Conservation (phyloP, 2,329 filamentous ascomycete species). For the Helicocarpus griseus region DNA sequence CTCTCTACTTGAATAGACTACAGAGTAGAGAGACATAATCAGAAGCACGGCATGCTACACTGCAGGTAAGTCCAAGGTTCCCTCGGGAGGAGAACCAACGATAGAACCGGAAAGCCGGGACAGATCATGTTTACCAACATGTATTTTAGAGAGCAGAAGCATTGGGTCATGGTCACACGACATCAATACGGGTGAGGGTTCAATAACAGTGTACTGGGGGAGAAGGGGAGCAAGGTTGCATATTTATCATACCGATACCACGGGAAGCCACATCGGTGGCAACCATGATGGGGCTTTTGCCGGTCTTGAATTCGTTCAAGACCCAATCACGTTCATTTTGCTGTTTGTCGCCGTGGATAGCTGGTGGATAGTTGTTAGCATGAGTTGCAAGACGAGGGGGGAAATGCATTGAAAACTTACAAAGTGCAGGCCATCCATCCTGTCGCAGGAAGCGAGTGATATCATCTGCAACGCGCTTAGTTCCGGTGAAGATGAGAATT, state of each 20-base stretch:
- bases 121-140: conserved; percentile 82
- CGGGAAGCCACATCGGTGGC: conserved; percentile 98
- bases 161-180: conserved; percentile 57
- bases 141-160: conserved; percentile 81
- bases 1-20: conserved; percentile 56
- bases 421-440: conserved; percentile 94
- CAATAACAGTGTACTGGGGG: conserved; percentile 23
- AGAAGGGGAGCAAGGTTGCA: conserved; percentile 30
- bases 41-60: conserved; percentile 63
- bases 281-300: conserved; percentile 99
- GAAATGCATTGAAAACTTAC: conserved; percentile 46
- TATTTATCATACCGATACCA: conserved; percentile 98
- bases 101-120: conserved; percentile 76
- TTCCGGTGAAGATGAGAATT: conserved; percentile 80
- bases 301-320: conserved; percentile 97
- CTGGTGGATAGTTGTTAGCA: conserved; percentile 42
- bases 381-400: conserved; percentile 4
- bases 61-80: conserved; percentile 80
- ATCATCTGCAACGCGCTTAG: conserved; percentile 89
- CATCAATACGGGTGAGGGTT: conserved; percentile 39
- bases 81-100: conserved; percentile 67
- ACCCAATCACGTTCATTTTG: conserved; percentile 99
- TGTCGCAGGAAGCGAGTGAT: conserved; percentile 96
- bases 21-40: conserved; percentile 65
- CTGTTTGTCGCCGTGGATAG: conserved; percentile 98